Evolutionary conservation across 768 basidiomycete species (phyloP).

Genomic region (Chlorophyllum brunneum): DNA sequence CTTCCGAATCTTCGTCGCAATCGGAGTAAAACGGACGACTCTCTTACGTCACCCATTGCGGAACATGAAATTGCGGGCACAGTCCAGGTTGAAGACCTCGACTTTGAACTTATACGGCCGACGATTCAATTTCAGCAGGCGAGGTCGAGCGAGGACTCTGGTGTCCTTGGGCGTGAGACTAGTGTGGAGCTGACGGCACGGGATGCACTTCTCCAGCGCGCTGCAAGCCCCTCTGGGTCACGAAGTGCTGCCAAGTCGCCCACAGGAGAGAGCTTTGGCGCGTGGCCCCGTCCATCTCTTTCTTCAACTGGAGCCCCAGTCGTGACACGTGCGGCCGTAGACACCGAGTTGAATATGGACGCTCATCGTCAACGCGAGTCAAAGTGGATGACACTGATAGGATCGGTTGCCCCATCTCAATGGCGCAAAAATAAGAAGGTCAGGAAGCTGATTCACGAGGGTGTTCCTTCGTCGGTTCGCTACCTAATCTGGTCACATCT

Average conservation of each 20-base stretch:
- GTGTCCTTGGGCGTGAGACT: constrained; percentile 29
- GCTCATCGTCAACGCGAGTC: constrained; percentile 75
- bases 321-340: constrained; percentile 16
- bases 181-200: constrained; percentile 26
- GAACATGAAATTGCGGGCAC: background rate
- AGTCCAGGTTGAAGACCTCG: constrained; percentile 72
- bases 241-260: constrained; percentile 23
- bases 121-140: constrained; percentile 32
- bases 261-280: constrained; percentile 11
- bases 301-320: background rate
- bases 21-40: constrained; percentile 34
- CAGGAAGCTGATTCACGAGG: constrained; percentile 67
- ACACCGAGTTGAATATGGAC: constrained; percentile 41
- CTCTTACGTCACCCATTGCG: constrained; percentile 2
- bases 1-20: constrained; percentile 61
- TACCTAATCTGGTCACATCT: constrained; percentile 83
- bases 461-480: constrained; percentile 78
- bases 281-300: constrained; percentile 4
- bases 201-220: constrained; percentile 21
- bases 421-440: constrained; percentile 80
- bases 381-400: constrained; percentile 70
- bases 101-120: constrained; percentile 75
- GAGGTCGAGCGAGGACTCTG: constrained; percentile 55
- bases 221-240: constrained; percentile 44
- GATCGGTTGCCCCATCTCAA: constrained; percentile 52